Evolutionary conservation across 2,329 filamentous ascomycete species (phyloP).

Genomic region (Exophiala oligosperma): DNA sequence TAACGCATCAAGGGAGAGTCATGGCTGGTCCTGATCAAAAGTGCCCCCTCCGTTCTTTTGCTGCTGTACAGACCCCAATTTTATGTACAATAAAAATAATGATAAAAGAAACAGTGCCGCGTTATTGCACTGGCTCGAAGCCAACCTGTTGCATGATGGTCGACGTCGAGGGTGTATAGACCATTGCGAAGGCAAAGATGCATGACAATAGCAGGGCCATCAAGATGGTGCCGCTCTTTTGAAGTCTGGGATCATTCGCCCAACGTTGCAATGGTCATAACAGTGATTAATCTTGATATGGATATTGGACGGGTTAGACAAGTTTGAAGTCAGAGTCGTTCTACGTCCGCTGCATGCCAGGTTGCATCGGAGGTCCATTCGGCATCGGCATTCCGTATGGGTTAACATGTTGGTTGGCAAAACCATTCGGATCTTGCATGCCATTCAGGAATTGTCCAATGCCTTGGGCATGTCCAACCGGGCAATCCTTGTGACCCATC

Average conservation of each 20-base stretch:
- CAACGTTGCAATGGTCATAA: conserved; percentile 17
- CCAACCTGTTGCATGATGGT: conserved; percentile 20
- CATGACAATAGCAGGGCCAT: background rate
- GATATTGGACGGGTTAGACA: background rate
- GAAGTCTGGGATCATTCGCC: background rate
- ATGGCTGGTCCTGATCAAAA: conserved; percentile 5
- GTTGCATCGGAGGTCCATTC: conserved; percentile 28
- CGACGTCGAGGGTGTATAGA: background rate
- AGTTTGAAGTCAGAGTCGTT: background rate
- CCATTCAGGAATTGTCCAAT: conserved; percentile 44
- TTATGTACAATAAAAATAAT: conserved; percentile 23
- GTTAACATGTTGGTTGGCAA: conserved; percentile 38
- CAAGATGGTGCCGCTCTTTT: background rate
- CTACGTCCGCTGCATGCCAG: conserved; percentile 29
- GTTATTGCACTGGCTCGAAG: conserved; percentile 1
- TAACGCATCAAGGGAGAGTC: conserved; percentile 15
- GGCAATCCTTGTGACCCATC: conserved; percentile 93
- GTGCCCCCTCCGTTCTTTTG: conserved; percentile 13
- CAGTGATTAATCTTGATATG: background rate
- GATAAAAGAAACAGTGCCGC: conserved; percentile 1
- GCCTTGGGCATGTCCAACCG: conserved; percentile 84
- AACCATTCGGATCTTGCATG: conserved; percentile 35
- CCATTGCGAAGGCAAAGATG: background rate
- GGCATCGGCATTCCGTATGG: conserved; percentile 47
- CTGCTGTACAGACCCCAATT: conserved; percentile 24